Evolutionary conservation across 805 yeast genomes (phyloP), one percentile per base, ranked within the genome.

Genomic region (Kodamaea lidongshanica): DNA sequence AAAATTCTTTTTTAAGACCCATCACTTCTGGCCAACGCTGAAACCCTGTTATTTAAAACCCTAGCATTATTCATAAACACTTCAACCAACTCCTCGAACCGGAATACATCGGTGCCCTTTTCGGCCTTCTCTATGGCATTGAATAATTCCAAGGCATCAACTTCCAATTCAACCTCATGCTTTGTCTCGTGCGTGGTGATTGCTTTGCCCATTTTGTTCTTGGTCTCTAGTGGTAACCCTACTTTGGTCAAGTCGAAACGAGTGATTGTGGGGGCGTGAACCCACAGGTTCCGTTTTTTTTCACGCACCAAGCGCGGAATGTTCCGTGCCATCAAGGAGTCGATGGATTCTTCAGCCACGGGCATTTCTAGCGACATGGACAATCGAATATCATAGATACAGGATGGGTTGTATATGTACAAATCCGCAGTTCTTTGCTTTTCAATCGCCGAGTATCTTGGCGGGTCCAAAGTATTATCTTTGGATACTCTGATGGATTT

Each of bases 341-440:
- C 71, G 50, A 79, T 43, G 60, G 77, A 54, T 50, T 74, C 56
- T 58, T 70, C 76, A 19, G 72, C 68, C 14, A 73, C 71, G 1
- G 95, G 95, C 36, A 78, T 52, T 72, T 87, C 96, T 16, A 82
- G 55, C 21, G 85, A 74, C 40, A 88, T 58, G 5, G 94, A 77
- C 20, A 87, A 60, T 43, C 94, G 70, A 42, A 79, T 64, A 56
- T 87, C 96, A 49, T 77, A 79, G 54, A 77, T 66, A 18, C 82
- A 74, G 40, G 82, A 79, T 4, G 96, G 96, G 32, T 80, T 70
- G 46, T 73, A 77, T 12, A 87, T 64, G 45, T 74, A 69, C 33
- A 88, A 54, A 48, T 81, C 86, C 2, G 85, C 72, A n/a, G 86
- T 58, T 32, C 89, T 67, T 42, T 74, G 71, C 48, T 87, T 87